phyloP scores from a whole-genome alignment of 2,329 filamentous ascomycete genomes.

The Stachybotrys elegans region DNA sequence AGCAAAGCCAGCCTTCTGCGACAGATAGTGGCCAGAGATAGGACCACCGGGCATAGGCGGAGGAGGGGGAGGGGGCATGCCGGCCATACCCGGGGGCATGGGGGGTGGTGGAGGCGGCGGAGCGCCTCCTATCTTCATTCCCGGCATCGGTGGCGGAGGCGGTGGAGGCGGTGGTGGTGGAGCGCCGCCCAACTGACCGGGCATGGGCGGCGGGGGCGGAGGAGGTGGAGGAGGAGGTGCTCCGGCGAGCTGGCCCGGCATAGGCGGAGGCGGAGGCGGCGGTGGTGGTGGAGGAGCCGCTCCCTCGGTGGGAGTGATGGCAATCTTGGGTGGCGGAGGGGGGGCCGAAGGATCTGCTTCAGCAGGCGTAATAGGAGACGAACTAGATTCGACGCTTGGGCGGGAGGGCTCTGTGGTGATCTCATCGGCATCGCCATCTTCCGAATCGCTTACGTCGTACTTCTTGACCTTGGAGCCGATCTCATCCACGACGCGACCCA shows the following conservation, averaged over 20 bases:
- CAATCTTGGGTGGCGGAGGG: slow-evolving; percentile 42
- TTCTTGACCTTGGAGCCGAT: slow-evolving; percentile 71
- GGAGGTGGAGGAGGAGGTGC: slow-evolving; percentile 31
- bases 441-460: slow-evolving; percentile 68
- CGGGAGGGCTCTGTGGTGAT: slow-evolving; percentile 71
- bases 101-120: slow-evolving; percentile 42
- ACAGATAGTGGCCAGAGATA: slow-evolving; percentile 74
- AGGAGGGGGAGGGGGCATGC: slow-evolving; percentile 49
- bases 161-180: slow-evolving; percentile 32
- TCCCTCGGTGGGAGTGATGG: slow-evolving; percentile 43
- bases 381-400: slow-evolving; percentile 66
- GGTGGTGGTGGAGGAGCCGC: slow-evolving; percentile 19
- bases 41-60: slow-evolving; percentile 62
- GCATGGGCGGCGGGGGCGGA: slow-evolving; percentile 34
- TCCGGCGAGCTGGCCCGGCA: slow-evolving; percentile 26
- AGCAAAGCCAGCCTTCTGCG: slow-evolving; percentile 53
- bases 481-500: slow-evolving; percentile 60
- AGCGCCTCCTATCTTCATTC: slow-evolving; percentile 32
- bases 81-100: slow-evolving; percentile 36
- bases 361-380: slow-evolving; percentile 61
- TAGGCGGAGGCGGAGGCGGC: slow-evolving; percentile 31
- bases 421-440: slow-evolving; percentile 59
- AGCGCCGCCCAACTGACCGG: slow-evolving; percentile 25
- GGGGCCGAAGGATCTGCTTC: slow-evolving; percentile 42
- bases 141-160: slow-evolving; percentile 38